Evolutionary conservation across 2,329 filamentous ascomycete genomes (phyloP).

Genomic region (Fusarium setosum): DNA sequence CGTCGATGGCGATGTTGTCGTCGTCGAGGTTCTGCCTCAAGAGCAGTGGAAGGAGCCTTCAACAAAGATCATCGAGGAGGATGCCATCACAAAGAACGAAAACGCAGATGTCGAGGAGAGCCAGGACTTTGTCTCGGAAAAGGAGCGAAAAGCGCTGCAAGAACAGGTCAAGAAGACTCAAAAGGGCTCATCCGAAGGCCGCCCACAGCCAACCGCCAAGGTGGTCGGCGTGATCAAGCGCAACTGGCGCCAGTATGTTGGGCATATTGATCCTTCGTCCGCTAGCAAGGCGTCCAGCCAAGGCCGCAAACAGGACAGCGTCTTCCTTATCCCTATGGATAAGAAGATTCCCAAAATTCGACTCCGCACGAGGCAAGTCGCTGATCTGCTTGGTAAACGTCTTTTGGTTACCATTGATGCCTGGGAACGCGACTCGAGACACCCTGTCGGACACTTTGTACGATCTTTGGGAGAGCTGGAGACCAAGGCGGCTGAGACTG

Average conservation of each 20-base stretch:
- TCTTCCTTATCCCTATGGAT: constrained; percentile 98
- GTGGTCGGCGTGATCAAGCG: constrained; percentile 94
- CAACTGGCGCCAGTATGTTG: constrained; percentile 98
- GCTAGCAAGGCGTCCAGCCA: constrained; percentile 79
- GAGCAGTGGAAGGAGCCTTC: constrained; percentile 98
- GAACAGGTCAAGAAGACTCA: constrained; percentile 92
- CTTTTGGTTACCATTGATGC: constrained; percentile 93
- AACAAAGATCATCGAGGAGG: constrained; percentile 95
- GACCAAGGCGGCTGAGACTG: constrained; percentile 97
- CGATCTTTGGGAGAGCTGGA: constrained; percentile 93
- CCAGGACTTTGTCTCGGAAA: constrained; percentile 84
- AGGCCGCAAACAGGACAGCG: constrained; percentile 87
- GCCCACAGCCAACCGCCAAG: constrained; percentile 88
- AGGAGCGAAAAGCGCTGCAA: constrained; percentile 86
- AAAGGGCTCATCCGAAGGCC: constrained; percentile 78
- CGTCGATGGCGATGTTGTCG: constrained; percentile 91
- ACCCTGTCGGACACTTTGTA: constrained; percentile 93
- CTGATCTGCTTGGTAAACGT: constrained; percentile 89
- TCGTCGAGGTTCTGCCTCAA: constrained; percentile 91
- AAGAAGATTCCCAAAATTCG: constrained; percentile 97
- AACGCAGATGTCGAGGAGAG: constrained; percentile 87
- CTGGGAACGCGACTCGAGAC: constrained; percentile 93
- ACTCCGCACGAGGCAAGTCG: constrained; percentile 89
- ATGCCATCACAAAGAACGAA: constrained; percentile 90
- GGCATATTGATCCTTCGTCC: constrained; percentile 90